These are phyloP conservation scores for Cylindrotheca closterium DNA, from an alignment of 108 stramenopile species.

Conservation along the genomic window DNA sequence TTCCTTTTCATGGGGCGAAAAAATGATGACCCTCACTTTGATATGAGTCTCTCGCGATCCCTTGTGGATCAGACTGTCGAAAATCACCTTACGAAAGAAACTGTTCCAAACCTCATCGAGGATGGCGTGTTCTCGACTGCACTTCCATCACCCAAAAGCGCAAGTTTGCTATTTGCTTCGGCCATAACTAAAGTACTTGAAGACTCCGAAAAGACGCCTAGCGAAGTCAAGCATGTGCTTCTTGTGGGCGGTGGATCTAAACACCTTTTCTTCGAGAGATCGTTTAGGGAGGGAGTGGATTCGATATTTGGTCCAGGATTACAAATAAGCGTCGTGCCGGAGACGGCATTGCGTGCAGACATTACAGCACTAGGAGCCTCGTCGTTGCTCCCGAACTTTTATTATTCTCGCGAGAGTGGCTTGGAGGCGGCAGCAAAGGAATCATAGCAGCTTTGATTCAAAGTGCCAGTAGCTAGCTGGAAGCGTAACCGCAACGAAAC, in stretches of 20 bases:
- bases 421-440: too few relatives aligned
- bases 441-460: too few relatives aligned
- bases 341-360: slow-evolving; percentile 33
- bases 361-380: slow-evolving; percentile 45
- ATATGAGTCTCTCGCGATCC: slow-evolving; percentile 56
- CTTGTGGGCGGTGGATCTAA: slow-evolving; percentile 68
- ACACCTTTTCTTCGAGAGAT: slow-evolving; percentile 38
- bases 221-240: slow-evolving; percentile 46
- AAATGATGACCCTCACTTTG: slow-evolving; percentile 49
- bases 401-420: slow-evolving; percentile 37
- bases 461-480: too few relatives aligned
- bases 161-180: slow-evolving; percentile 53
- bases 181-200: slow-evolving; percentile 59
- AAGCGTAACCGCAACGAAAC: too few relatives aligned
- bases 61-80: slow-evolving; percentile 60
- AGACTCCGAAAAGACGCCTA: slow-evolving; percentile 43
- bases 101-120: slow-evolving; percentile 30
- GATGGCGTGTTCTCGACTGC: slow-evolving; percentile 39
- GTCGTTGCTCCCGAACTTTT: slow-evolving; percentile 40
- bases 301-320: slow-evolving; percentile 25
- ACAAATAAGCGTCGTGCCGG: slow-evolving; percentile 23
- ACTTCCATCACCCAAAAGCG: slow-evolving; percentile 57
- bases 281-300: slow-evolving; percentile 23
- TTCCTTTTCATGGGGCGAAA: slow-evolving; percentile 61
- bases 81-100: slow-evolving; percentile 16